Conservation (phyloP, 495 filamentous ascomycete genomes). For the Polyplosphaeria fusca region DNA sequence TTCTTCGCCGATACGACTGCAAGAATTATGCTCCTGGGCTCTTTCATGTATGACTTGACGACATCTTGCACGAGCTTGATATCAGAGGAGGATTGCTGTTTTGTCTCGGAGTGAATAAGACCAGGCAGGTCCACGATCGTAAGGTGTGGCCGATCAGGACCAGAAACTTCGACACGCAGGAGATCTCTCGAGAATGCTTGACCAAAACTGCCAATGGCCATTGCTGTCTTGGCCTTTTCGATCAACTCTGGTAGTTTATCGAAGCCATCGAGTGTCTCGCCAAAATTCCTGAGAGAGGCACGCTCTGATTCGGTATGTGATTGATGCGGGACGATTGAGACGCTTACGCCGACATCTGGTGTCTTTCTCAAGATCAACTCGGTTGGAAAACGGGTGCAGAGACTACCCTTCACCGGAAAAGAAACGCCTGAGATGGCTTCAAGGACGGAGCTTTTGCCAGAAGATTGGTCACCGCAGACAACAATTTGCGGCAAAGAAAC, state of each 20-base stretch:
- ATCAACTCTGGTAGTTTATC: conserved; percentile 22
- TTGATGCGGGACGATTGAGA: conserved; percentile 27
- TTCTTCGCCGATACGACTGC: conserved; percentile 38
- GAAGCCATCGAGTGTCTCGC: conserved; percentile 1
- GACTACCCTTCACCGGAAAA: conserved; percentile 59
- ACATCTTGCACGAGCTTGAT: conserved; percentile 27
- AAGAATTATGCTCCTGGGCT: conserved; percentile 35
- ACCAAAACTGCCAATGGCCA: conserved; percentile 20
- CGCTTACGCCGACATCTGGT: conserved; percentile 5
- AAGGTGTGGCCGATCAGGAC: conserved; percentile 20
- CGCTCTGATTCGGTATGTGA: conserved; percentile 31
- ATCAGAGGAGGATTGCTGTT: conserved; percentile 31
- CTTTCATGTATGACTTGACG: conserved; percentile 31
- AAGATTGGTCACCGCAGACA: conserved; percentile 53
- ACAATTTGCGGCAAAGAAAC: conserved; percentile 16
- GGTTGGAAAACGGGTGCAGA: conserved; percentile 67
- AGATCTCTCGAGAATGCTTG: conserved; percentile 12
- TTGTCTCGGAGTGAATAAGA: conserved; percentile 14
- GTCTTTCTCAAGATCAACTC: conserved; percentile 53
- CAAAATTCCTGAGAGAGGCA: conserved; percentile 15
- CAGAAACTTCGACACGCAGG: conserved; percentile 17
- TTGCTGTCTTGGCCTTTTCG: conserved; percentile 30
- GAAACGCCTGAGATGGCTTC: conserved; percentile 67
- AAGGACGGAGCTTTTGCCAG: conserved; percentile 70
- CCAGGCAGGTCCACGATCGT: conserved; percentile 24